Percentiles rank a stretch among this genome's conserved stretches.
These are phyloP conservation scores for Kwoniella dendrophila DNA, from an alignment of 768 basidiomycete genomes.

Conservation along the genomic window DNA sequence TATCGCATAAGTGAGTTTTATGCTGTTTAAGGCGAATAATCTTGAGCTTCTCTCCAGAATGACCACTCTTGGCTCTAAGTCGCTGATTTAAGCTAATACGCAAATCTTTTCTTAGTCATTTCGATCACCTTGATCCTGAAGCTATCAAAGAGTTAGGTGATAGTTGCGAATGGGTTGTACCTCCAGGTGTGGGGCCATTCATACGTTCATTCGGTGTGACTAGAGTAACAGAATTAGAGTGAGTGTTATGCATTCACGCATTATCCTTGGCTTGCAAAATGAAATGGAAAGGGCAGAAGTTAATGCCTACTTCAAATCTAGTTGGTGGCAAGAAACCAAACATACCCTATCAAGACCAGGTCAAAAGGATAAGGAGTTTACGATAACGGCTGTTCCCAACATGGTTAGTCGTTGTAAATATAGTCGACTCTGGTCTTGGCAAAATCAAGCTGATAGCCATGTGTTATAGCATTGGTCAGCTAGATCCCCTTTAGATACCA, in stretches of 20 bases:
- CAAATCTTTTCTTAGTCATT: conserved; percentile 39
- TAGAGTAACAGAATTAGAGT: conserved; percentile 52
- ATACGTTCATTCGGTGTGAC: conserved; percentile 45
- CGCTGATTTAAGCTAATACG: not conserved
- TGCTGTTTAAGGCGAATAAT: not conserved
- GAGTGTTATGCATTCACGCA: conserved; percentile 22
- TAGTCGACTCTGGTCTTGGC: not conserved
- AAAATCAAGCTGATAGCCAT: not conserved
- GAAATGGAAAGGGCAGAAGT: not conserved
- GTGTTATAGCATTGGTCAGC: conserved; percentile 47
- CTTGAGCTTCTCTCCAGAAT: no score
- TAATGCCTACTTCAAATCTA: conserved; percentile 2
- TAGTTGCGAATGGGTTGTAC: conserved; percentile 53
- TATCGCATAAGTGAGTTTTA: conserved; percentile 53
- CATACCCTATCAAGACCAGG: conserved; percentile 28
- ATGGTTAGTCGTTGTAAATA: conserved; percentile 36
- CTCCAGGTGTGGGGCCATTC: conserved; percentile 50
- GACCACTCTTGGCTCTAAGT: not conserved
- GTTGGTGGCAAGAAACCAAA: conserved; percentile 54
- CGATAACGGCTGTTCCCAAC: conserved; percentile 48
- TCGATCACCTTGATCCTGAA: conserved; percentile 54
- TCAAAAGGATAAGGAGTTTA: conserved; percentile 34
- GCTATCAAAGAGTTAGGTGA: conserved; percentile 51
- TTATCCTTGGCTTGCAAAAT: not conserved
- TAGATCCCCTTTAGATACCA: conserved; percentile 52